Evolutionary conservation across 1,284 basidiomycete genomes (phyloP).

Genomic region (Laetiporus sulphureus): DNA sequence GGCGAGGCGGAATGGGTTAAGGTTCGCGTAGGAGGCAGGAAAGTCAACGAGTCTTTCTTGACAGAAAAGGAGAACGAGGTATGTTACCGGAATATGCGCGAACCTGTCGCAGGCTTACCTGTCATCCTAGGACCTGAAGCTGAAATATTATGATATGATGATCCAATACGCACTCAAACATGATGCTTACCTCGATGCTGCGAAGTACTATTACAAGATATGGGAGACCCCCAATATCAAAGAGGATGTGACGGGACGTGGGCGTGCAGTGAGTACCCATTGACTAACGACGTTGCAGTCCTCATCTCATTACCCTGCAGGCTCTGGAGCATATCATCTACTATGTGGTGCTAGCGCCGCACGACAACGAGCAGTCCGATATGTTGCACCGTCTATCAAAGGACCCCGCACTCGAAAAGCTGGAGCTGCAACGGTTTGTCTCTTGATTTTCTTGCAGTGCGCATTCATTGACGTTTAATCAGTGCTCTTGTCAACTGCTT

Average conservation of each 20-base stretch:
- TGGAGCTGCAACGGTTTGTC: conserved; percentile 79
- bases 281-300: background rate
- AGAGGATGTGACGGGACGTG: conserved; percentile 68
- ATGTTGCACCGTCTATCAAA: conserved; percentile 87
- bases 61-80: conserved; percentile 88
- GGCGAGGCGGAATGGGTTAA: conserved; percentile 88
- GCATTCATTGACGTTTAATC: conserved; percentile 5
- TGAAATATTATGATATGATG: conserved; percentile 95
- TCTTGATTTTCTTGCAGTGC: background rate
- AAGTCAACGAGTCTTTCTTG: conserved; percentile 92
- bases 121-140: conserved; percentile 79
- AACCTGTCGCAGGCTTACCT: conserved; percentile 9
- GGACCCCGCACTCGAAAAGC: conserved; percentile 72
- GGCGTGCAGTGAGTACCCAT: conserved; percentile 54
- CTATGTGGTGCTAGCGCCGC: conserved; percentile 89
- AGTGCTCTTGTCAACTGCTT: conserved; percentile 97
- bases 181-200: conserved; percentile 86
- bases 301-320: conserved; percentile 32
- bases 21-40: conserved; percentile 86
- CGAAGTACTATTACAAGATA: conserved; percentile 93
- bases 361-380: conserved; percentile 96
- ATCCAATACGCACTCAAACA: conserved; percentile 88
- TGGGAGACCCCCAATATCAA: conserved; percentile 95
- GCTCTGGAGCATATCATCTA: conserved; percentile 91
- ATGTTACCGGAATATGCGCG: conserved; percentile 19